Base-by-base conservation (phyloP, 2,329 filamentous ascomycete genomes). In the Coccinonectria pachysandricola region DNA sequence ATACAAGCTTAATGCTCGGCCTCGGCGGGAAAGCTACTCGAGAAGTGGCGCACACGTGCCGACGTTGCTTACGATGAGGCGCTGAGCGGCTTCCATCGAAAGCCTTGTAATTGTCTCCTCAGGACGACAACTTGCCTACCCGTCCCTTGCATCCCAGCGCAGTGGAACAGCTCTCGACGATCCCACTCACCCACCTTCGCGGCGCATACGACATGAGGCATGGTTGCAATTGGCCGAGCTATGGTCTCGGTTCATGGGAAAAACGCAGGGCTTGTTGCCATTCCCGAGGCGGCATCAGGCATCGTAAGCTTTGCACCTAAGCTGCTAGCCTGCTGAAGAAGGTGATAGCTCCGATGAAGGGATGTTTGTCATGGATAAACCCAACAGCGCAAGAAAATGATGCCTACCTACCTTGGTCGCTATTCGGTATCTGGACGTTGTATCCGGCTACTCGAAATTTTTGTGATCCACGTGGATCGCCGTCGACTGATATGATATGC, bases 271-370 rank as follows among this genome's bases (percentile, higher is more conserved):
- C 32, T 34, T 28, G 31, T 44, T 29, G 22, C 30, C 32, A 26
- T 39, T 33, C 27, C 23, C 24, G 27, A 40, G 27, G 38, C 34
- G 24, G 33, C 14, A 16, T 6, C 37, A 34, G 28, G 25, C 31
- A 30, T 39, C 17, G 16, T 30, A 25, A 29, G 32, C 32, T 19
- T 24, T 19, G 18, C 21, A 26, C 27, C 18, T n/a, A n/a, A n/a
- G n/a, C n/a, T n/a, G 12, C 38, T 45, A 36, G 33, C 42, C 42
- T 22, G 32, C 39, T 31, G 29, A 30, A 37, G 42, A 45, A 45
- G 42, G 35, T 29, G 30, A 19, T 25, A 31, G 19, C 26, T 28
- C 27, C n/a, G n/a, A n/a, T n/a, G n/a, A n/a, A n/a, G n/a, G n/a
- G n/a, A n/a, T n/a, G n/a, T n/a, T n/a, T n/a, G n/a, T n/a, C n/a